Percentiles rank a stretch among this genome's conserved stretches.
These are phyloP conservation scores for Mercurialis annua DNA, from an alignment of 345 rosid genomes.

Conservation along the genomic window DNA sequence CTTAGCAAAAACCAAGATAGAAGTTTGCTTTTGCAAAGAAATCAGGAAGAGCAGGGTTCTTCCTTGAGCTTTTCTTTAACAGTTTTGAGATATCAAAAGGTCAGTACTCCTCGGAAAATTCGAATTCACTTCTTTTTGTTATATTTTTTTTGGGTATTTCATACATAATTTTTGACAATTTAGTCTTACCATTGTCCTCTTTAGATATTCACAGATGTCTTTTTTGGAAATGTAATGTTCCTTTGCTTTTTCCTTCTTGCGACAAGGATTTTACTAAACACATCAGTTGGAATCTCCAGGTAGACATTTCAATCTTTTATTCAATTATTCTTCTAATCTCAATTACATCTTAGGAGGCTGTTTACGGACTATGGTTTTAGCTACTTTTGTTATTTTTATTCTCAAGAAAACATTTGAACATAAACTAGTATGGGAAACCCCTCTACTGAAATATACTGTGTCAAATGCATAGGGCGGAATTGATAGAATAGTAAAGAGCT, in stretches of 20 bases:
- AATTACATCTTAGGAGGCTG: neutral
- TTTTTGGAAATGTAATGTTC: slow-evolving; percentile 60
- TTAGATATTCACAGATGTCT: slow-evolving; percentile 54
- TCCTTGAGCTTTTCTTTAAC: slow-evolving; percentile 37
- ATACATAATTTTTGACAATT: slow-evolving; percentile 7
- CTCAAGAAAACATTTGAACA: neutral
- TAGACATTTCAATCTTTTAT: slow-evolving; percentile 11
- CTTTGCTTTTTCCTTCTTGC: slow-evolving; percentile 42
- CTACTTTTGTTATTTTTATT: neutral
- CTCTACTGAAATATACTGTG: neutral
- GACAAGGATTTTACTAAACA: slow-evolving; percentile 37
- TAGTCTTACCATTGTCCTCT: slow-evolving; percentile 9
- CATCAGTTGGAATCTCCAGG: slow-evolving; percentile 42
- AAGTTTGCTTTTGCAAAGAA: slow-evolving; percentile 43
- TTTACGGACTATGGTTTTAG: neutral
- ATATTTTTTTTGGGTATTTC: slow-evolving; percentile 1
- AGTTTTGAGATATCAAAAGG: slow-evolving; percentile 39
- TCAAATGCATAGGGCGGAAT: neutral
- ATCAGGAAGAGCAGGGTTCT: slow-evolving; percentile 36
- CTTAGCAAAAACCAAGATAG: slow-evolving; percentile 57
- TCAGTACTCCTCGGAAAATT: slow-evolving; percentile 12
- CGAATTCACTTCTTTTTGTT: neutral
- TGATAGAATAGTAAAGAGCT: neutral
- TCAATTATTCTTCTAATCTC: neutral
- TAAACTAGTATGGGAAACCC: neutral